Base-by-base conservation (phyloP, 2,329 filamentous ascomycete species). In the Aspergillus alliaceus region DNA sequence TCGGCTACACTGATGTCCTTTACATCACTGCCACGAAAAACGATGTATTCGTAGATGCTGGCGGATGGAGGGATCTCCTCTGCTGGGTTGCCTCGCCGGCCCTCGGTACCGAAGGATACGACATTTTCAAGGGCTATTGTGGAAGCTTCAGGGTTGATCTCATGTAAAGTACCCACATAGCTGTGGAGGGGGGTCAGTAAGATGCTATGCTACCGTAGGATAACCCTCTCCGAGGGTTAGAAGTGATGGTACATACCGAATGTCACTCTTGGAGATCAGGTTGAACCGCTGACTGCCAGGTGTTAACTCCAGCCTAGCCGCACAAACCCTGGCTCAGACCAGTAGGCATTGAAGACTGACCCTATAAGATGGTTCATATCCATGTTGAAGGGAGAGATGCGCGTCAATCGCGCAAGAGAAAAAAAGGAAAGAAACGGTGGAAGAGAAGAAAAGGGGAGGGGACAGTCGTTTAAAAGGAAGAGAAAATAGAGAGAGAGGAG, bases 41-140 rank as follows among this genome's bases (percentile, higher is more conserved):
- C 92, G 71, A 99, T 98, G 80, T 97, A 98, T 74, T 98, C 95
- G 81, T 97, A 99, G 70, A 96, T 85, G 73, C 90, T 90, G 60
- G 95, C 88, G 32, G 91, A 93, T 3, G 91, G 85, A 35, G 89
- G 79, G 57, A 96, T 90, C 77, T 96, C 93, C 63, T 96, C 90
- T 18, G 88, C 85, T 18, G 89, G 88, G 66, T 88, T 87, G 65
- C 83, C 86, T 71, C 88, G 89, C 64, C 95, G 90, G 56, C 92
- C 93, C 80, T 99, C 95, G 29, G 95, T 97, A 66, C 95, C 95
- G 72, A 89, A 96, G 3, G 93, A 98, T 62, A 88, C 86, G 74
- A 99, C 95, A 84, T 96, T 93, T 75, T 99, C 93, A 64, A 99
- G 87, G 40, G 95, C 96, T 70, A 99, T 96, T 64, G 95, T 98